Base-by-base conservation (phyloP, 768 basidiomycete species). In the Melanogaster broomeanus region DNA sequence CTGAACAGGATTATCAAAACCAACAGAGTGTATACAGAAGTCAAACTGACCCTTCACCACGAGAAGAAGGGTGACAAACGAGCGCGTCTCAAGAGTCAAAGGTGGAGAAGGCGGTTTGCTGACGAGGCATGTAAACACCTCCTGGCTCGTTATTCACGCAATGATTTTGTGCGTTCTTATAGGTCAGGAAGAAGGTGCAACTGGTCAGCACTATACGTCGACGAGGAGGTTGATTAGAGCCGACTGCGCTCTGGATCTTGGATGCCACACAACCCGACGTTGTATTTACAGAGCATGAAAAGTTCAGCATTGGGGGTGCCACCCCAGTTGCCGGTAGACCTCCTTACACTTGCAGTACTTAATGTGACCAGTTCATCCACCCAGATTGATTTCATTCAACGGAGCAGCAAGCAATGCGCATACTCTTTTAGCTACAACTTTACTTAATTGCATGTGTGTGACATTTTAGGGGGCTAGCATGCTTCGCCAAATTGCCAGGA, bases 121-220 rank as follows among this genome's bases (percentile, higher is more conserved):
- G 75, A 90, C 59, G 86, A 90, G 79, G 90, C 83, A 72, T 57
- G 82, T 58, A 45, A 44, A 52, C 24, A 39, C 22, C 12, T 44
- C 19, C 22, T 51, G 15, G 31, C 54, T 49, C 30, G 27, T 51
- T 62, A 38, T 55, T 38, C 50, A 45, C 42, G 38, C 39, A 31
- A 49, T 62, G 37, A 59, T 53, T 44, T 40, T 38, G 45, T 58
- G 52, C 40, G 50, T 52, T 50, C 47, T 51, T 57, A n/a, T 61
- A 93, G 90, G 90, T 93, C 55, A 82, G 90, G 68, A 82, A 82
- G 74, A 92, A 88, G 72, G 88, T 92, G 33, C 81, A 87, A 63
- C 72, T 93, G 30, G 90, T 92, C 57, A 79, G 80, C 55, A 83
- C 84, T 70, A 92, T 92, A 62, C 85, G 87, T 61, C 80, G 80